A percentile compares a stretch with the other conserved stretches of the same genome.
These are phyloP conservation scores for Leccinum brunneo-olivaceum DNA, from an alignment of 1,284 basidiomycete species.

Conservation along the genomic window DNA sequence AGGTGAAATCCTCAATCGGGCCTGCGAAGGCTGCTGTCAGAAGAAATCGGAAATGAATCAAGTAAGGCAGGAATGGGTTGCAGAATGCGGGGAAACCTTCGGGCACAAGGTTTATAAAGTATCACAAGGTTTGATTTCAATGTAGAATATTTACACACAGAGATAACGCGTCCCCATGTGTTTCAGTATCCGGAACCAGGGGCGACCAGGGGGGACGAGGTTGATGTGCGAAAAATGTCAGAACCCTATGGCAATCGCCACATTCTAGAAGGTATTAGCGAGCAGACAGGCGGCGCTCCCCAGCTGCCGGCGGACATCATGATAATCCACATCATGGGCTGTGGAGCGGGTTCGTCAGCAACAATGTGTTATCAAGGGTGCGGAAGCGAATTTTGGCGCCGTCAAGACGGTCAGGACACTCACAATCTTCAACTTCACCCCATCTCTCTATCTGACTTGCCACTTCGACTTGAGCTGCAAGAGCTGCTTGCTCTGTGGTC, in stretches of 20 bases:
- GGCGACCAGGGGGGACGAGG: not conserved
- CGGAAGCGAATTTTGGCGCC: slow-evolving; percentile 2
- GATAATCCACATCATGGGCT: slow-evolving; percentile 97
- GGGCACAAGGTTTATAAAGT: slow-evolving; percentile 6
- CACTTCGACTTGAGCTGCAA: slow-evolving; percentile 89
- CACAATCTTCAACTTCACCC: slow-evolving; percentile 99
- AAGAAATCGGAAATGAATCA: slow-evolving; percentile 3
- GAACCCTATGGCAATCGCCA: slow-evolving; percentile 3
- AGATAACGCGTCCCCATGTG: slow-evolving; percentile 7
- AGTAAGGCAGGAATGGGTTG: slow-evolving; percentile 12
- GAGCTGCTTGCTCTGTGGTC: slow-evolving; percentile 78
- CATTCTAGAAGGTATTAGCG: slow-evolving; percentile 27
- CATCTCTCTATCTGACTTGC: slow-evolving; percentile 91
- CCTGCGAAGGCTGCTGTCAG: slow-evolving; percentile 15
- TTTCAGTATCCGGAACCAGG: slow-evolving; percentile 8
- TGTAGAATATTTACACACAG: slow-evolving; percentile 18
- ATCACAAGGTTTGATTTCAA: slow-evolving; percentile 17
- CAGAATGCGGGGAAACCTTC: slow-evolving; percentile 5
- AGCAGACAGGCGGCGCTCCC: slow-evolving; percentile 70
- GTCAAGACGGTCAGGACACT: slow-evolving; percentile 32
- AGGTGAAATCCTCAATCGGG: slow-evolving; percentile 2
- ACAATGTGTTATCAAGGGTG: slow-evolving; percentile 4
- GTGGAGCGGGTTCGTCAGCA: slow-evolving; percentile 14
- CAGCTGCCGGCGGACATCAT: slow-evolving; percentile 84
- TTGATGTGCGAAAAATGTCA: slow-evolving; percentile 8